A percentile compares a stretch with the other conserved stretches of the same genome.
Evolutionary conservation across 768 basidiomycete genomes (phyloP).

Genomic region (Vararia minispora): DNA sequence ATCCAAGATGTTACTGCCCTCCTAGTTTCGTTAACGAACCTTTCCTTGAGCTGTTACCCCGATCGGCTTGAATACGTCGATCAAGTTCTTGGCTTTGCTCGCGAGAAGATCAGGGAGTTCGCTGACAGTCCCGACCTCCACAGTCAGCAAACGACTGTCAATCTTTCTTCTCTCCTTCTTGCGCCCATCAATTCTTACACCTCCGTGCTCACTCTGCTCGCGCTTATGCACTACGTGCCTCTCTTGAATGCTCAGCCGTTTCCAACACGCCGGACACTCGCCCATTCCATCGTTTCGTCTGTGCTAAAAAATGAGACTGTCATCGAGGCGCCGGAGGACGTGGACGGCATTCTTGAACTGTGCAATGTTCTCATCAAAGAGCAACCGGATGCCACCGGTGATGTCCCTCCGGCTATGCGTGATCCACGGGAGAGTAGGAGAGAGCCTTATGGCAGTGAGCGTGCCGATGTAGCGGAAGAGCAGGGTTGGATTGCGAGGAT

Average conservation of each 20-base stretch:
- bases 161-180: conserved; percentile 85
- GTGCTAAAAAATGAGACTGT: conserved; percentile 96
- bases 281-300: conserved; percentile 88
- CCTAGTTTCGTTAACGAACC: conserved; percentile 88
- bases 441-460: conserved; percentile 52
- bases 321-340: conserved; percentile 89
- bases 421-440: conserved; percentile 37
- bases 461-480: conserved; percentile 93
- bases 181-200: conserved; percentile 95
- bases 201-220: conserved; percentile 94
- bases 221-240: conserved; percentile 81
- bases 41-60: conserved; percentile 94
- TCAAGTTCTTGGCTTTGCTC: conserved; percentile 85
- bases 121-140: conserved; percentile 83
- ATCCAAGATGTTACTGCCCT: conserved; percentile 97
- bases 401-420: conserved; percentile 25
- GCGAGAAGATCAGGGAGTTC: conserved; percentile 77
- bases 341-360: conserved; percentile 84
- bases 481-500: conserved; percentile 98
- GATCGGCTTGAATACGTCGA: conserved; percentile 96
- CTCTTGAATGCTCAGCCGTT: conserved; percentile 82
- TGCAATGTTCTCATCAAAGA: conserved; percentile 91
- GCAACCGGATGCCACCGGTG: conserved; percentile 43
- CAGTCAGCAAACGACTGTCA: conserved; percentile 73
- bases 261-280: conserved; percentile 82